phyloP scores from a whole-genome alignment of 176 grass and related monocot species.

The Oryza coarctata region DNA sequence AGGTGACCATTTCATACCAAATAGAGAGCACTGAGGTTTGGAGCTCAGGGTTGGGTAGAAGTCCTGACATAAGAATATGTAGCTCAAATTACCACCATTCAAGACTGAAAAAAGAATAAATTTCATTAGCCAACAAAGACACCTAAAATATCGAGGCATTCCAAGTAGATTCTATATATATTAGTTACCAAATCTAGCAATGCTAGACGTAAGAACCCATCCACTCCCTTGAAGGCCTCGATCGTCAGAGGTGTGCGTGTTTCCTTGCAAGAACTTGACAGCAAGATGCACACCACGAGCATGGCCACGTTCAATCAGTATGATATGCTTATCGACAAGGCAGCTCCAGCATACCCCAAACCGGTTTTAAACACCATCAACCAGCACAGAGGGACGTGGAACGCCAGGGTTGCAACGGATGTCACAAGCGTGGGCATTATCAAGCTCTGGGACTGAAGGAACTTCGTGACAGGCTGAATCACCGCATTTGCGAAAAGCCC shows the following conservation, averaged over 20 bases:
- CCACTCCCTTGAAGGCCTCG: conserved; percentile 54
- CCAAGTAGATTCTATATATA: neutral
- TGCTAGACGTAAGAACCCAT: conserved; percentile 63
- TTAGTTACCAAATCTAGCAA: conserved; percentile 73
- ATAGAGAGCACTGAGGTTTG: conserved; percentile 90
- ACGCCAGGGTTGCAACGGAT: conserved; percentile 39
- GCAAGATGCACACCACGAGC: conserved; percentile 52
- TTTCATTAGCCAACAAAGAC: neutral
- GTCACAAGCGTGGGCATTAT: conserved; percentile 53
- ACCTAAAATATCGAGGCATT: neutral
- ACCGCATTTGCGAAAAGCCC: conserved; percentile 59
- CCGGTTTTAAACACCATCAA: conserved; percentile 58
- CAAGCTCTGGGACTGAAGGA: conserved; percentile 73
- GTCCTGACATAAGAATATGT: conserved; percentile 74
- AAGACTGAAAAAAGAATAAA: conserved; percentile 43
- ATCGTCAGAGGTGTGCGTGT: conserved; percentile 45
- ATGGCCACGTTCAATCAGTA: conserved; percentile 70
- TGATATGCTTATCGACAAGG: conserved; percentile 64
- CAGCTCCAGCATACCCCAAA: conserved; percentile 63
- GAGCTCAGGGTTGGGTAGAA: conserved; percentile 77
- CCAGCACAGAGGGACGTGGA: conserved; percentile 76
- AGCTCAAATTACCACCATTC: conserved; percentile 97
- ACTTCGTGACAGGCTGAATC: conserved; percentile 64
- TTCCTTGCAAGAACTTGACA: conserved; percentile 56
- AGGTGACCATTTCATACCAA: conserved; percentile 44